Percentiles rank a stretch among this genome's conserved stretches.
These are phyloP conservation scores for Solanum hybrid DNA, from an alignment of 305 asterid genomes.

Conservation along the genomic window DNA sequence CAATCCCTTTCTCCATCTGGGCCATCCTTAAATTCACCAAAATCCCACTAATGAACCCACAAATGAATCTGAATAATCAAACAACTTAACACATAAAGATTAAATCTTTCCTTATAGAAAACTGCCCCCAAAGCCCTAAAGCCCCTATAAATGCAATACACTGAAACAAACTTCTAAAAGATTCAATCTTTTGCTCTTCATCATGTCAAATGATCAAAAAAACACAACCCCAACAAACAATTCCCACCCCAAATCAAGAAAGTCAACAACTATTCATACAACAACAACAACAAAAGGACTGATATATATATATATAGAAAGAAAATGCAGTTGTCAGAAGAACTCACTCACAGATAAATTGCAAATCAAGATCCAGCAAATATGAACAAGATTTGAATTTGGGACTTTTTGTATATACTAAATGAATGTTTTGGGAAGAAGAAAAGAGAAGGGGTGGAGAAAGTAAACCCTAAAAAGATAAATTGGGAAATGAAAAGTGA, in stretches of 20 bases:
- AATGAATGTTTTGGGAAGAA: not conserved
- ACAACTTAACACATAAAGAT: not conserved
- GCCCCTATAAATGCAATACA: not conserved
- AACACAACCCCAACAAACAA: not conserved
- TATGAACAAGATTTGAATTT: not conserved
- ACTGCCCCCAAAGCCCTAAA: not conserved
- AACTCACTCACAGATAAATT: not conserved
- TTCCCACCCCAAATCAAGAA: not conserved
- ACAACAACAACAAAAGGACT: not conserved
- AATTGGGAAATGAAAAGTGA: not conserved
- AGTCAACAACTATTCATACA: not conserved
- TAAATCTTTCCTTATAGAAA: not conserved
- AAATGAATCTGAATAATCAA: not conserved
- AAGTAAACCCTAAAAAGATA: slow-evolving; percentile 7
- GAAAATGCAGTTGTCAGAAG: not conserved
- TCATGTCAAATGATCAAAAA: not conserved
- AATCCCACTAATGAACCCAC: not conserved
- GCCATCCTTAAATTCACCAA: not conserved
- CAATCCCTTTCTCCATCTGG: slow-evolving; percentile 48
- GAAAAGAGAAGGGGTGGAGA: not conserved
- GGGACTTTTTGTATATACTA: not conserved
- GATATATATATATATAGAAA: not conserved
- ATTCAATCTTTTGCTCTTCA: not conserved
- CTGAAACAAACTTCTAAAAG: not conserved
- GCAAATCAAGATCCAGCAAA: not conserved